phyloP scores from a whole-genome alignment of 805 yeast species.

The Candida yuanshanica region DNA sequence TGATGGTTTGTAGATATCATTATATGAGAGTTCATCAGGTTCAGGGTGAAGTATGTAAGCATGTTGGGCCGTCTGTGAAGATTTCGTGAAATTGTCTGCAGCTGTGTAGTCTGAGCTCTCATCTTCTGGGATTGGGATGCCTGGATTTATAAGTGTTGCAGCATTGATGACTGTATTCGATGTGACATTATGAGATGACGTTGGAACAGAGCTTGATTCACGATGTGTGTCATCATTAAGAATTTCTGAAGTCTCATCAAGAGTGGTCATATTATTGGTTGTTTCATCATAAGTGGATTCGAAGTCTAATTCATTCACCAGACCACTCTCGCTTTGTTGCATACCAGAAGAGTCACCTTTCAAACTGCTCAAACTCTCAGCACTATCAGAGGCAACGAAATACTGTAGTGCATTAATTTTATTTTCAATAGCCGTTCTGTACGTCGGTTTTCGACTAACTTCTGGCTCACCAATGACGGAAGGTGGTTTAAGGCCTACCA shows the following conservation, averaged over 20 bases:
- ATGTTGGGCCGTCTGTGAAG: no score
- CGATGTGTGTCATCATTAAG: not conserved
- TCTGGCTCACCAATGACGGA: not conserved
- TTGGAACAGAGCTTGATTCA: not conserved
- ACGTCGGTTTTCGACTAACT: constrained; percentile 19
- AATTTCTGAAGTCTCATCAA: not conserved
- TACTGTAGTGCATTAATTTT: constrained; percentile 21
- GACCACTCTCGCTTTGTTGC: not conserved
- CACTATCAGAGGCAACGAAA: constrained; percentile 1
- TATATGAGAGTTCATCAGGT: not conserved
- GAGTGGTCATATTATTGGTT: not conserved
- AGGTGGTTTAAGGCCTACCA: not conserved
- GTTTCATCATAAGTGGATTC: not conserved
- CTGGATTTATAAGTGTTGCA: not conserved
- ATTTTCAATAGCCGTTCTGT: constrained; percentile 23
- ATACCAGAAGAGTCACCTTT: constrained; percentile 2
- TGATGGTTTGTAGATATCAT: constrained; percentile 1
- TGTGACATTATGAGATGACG: not conserved
- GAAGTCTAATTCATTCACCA: constrained; percentile 1
- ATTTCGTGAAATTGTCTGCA: no score
- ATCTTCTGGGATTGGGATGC: not conserved
- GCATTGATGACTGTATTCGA: not conserved
- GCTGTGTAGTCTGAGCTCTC: not conserved
- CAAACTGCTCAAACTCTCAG: constrained; percentile 2
- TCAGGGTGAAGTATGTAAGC: not conserved